phyloP scores from a whole-genome alignment of 345 rosid species.

The Psidium guajava region DNA sequence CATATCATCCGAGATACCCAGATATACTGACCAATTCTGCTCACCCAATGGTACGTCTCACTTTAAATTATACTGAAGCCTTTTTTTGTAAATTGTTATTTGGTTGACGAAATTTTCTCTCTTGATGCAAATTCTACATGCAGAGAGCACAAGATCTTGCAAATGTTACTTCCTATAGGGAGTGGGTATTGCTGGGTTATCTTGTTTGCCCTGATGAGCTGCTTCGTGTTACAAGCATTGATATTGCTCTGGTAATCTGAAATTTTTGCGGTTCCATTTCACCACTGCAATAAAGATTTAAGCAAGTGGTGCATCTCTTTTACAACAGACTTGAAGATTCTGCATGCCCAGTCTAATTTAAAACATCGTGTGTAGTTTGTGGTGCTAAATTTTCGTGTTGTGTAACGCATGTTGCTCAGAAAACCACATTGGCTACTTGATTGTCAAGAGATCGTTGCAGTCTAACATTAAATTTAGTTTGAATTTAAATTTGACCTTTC shows the following conservation, averaged over 20 bases:
- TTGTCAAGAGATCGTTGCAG: neutral
- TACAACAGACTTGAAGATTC: neutral
- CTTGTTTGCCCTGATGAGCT: conserved; percentile 99
- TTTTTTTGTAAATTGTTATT: neutral
- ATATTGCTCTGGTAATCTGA: conserved; percentile 73
- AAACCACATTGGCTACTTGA: neutral
- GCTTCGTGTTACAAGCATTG: conserved; percentile 96
- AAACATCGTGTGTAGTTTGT: neutral
- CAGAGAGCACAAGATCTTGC: conserved; percentile 99
- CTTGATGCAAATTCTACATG: conserved; percentile 5
- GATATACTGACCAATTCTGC: conserved; percentile 97
- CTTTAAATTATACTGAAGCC: neutral
- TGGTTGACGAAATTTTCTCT: neutral
- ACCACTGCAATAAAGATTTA: neutral
- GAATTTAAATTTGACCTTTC: neutral
- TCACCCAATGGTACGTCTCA: conserved; percentile 75
- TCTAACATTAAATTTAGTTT: neutral
- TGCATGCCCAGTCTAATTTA: neutral
- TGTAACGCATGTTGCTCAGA: neutral
- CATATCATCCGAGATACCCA: conserved; percentile 96
- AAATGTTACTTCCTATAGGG: conserved; percentile 90
- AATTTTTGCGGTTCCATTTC: neutral
- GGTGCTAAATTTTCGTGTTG: neutral
- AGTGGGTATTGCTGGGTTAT: conserved; percentile 96
- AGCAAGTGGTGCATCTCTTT: neutral